Conservation (phyloP, 2,329 filamentous ascomycete species). For the Pseudogymnoascus sp. region DNA sequence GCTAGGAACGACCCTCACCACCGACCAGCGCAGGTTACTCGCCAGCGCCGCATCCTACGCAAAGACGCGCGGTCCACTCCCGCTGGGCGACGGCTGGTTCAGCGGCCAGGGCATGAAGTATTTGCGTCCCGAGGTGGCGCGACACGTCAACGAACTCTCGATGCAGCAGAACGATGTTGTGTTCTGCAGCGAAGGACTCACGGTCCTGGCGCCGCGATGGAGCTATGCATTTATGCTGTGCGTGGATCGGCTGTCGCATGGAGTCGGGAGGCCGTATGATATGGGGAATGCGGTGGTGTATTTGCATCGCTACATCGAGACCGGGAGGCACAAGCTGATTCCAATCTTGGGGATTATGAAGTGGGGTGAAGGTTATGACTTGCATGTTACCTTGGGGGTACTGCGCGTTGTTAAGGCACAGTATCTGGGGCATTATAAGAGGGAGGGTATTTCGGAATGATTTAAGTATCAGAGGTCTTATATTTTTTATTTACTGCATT, state of each 20-base stretch:
- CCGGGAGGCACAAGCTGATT: conserved; percentile 1
- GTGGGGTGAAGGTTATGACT: neutral
- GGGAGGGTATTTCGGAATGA: neutral
- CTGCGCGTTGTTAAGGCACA: neutral
- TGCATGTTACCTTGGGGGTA: neutral
- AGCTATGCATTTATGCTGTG: neutral
- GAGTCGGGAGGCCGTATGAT: neutral
- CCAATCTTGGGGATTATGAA: conserved; percentile 1
- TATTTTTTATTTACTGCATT: neutral
- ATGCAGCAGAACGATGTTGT: neutral
- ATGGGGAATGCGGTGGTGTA: neutral
- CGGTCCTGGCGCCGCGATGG: neutral
- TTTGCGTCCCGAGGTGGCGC: neutral
- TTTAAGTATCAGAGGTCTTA: neutral
- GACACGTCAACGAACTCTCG: neutral
- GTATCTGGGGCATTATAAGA: neutral
- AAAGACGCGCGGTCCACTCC: neutral
- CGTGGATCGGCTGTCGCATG: neutral
- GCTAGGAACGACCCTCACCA: neutral
- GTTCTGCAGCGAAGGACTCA: neutral
- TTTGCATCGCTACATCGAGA: neutral
- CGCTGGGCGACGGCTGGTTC: neutral
- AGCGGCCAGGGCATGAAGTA: neutral
- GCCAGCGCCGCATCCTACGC: neutral
- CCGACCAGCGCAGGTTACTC: neutral